Percentiles rank a stretch among this genome's conserved stretches.
Evolutionary conservation across 2,329 filamentous ascomycete genomes (phyloP).

Genomic region (Lachnellula cervina): DNA sequence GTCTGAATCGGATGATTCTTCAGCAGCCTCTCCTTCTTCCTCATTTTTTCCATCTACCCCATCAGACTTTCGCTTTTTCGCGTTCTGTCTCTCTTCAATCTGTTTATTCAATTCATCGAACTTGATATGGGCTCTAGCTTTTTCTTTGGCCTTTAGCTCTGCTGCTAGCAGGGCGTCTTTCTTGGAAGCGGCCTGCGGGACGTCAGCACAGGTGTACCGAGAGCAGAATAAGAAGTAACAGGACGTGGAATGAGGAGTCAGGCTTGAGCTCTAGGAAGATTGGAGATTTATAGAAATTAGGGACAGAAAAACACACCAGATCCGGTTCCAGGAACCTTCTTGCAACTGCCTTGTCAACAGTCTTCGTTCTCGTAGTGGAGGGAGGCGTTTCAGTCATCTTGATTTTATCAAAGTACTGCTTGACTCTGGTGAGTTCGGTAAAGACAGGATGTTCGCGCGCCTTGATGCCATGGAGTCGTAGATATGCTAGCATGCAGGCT

Average conservation of each 20-base stretch:
- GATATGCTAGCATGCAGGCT: slow-evolving; percentile 51
- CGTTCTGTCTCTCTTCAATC: slow-evolving; percentile 28
- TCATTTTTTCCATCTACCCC: slow-evolving; percentile 6
- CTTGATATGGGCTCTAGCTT: slow-evolving; percentile 43
- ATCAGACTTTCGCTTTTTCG: slow-evolving; percentile 31
- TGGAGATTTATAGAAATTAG: too few species aligned
- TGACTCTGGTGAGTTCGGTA: slow-evolving; percentile 78
- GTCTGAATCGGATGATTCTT: slow-evolving; percentile 14
- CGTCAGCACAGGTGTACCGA: slow-evolving; percentile 5
- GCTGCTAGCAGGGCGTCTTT: slow-evolving; percentile 46
- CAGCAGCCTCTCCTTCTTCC: neutral
- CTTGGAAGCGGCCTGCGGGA: slow-evolving; percentile 37
- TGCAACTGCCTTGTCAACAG: slow-evolving; percentile 69
- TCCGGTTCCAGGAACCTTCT: slow-evolving; percentile 78
- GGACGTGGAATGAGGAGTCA: too few species aligned
- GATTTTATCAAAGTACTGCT: slow-evolving; percentile 91
- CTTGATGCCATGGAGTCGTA: slow-evolving; percentile 74
- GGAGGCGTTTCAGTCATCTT: slow-evolving; percentile 65
- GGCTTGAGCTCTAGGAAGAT: too few species aligned
- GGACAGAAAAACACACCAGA: slow-evolving; percentile 49
- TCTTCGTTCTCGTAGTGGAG: slow-evolving; percentile 38
- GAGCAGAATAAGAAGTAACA: too few species aligned
- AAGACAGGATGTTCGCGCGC: slow-evolving; percentile 83
- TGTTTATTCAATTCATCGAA: slow-evolving; percentile 38
- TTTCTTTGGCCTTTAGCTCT: slow-evolving; percentile 45